These are phyloP conservation scores for Apiospora arundinis DNA, from an alignment of 2,329 filamentous ascomycete genomes.

Conservation along the genomic window DNA sequence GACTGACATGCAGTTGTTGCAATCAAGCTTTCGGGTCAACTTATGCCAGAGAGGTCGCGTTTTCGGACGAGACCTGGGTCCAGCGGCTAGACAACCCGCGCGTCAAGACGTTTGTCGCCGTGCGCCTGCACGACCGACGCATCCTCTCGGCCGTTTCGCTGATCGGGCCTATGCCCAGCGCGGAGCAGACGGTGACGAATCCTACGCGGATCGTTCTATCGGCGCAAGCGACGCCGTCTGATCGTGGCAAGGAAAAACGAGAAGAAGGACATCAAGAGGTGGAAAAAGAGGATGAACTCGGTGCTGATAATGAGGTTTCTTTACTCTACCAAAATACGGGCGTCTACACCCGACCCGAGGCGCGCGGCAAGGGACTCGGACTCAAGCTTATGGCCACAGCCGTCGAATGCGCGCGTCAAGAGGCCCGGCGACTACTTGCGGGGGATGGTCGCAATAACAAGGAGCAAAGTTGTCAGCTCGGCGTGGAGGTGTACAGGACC, in stretches of 20 bases:
- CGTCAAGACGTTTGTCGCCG: constrained; percentile 43
- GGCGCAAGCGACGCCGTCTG: neutral
- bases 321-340: constrained; percentile 33
- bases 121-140: constrained; percentile 29
- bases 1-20: neutral
- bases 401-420: constrained; percentile 33
- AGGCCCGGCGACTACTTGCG: constrained; percentile 25
- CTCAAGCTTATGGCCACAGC: constrained; percentile 40
- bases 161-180: constrained; percentile 38
- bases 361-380: constrained; percentile 44
- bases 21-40: constrained; percentile 45
- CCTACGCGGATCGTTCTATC: constrained; percentile 28
- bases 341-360: constrained; percentile 46
- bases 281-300: neutral
- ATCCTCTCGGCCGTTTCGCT: constrained; percentile 21
- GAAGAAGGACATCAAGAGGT: neutral
- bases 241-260: neutral
- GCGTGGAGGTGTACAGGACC: constrained; percentile 42
- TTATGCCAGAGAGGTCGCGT: constrained; percentile 43
- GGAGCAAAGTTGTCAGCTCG: constrained; percentile 34
- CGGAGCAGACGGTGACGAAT: constrained; percentile 29
- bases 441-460: too few relatives aligned
- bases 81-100: constrained; percentile 43
- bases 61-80: constrained; percentile 44
- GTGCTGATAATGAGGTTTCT: constrained; percentile 24